Evolutionary conservation across 2,329 filamentous ascomycete species (phyloP), one percentile per base, ranked within the genome.

Genomic region (Fusarium sp.): DNA sequence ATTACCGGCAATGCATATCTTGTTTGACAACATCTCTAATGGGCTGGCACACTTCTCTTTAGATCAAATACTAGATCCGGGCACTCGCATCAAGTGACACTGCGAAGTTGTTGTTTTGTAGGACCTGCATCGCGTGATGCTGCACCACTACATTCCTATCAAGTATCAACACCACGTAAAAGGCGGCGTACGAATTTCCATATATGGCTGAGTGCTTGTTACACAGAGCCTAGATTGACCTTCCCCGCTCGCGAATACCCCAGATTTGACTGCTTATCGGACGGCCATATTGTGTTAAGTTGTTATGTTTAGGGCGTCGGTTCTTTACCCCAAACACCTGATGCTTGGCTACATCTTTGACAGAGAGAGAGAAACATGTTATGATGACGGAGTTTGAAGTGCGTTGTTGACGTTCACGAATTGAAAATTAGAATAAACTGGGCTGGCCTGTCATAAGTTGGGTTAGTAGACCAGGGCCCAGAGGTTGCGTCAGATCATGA

Each of bases 321-420:
- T 42, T 52, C 59, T 53, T 52, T 30, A 65, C 42, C 61, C 66
- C 52, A 46, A 29, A 67, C 66, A 61, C 66, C 61, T 63, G 56
- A 34, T 55, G 22, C 67, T 69, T 69, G 56, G 66, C 67, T 45
- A 27, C 53, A 47, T 65, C 40, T 51, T 37, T n/a, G 10, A 10
- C 34, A n/a, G 10, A 37, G 18, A 11, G 32, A 47, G 53, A 41
- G 29, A 22, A 61, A 55, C 58, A 7, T 24, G 16, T 14, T 32
- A 42, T 16, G 22, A 13, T 34, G n/a, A 18, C 18, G 40, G 20
- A 14, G 18, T 14, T 7, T 27, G 32, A 16, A 29, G n/a, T 24
- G 13, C 37, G n/a, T 12, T 10, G n/a, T 53, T 14, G 22, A 22
- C 24, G 14, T 51, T n/a, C 34, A 22, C 16, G 10, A 11, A 29